Conservation (phyloP, 345 rosid genomes). For the Clarkia xantiana region DNA sequence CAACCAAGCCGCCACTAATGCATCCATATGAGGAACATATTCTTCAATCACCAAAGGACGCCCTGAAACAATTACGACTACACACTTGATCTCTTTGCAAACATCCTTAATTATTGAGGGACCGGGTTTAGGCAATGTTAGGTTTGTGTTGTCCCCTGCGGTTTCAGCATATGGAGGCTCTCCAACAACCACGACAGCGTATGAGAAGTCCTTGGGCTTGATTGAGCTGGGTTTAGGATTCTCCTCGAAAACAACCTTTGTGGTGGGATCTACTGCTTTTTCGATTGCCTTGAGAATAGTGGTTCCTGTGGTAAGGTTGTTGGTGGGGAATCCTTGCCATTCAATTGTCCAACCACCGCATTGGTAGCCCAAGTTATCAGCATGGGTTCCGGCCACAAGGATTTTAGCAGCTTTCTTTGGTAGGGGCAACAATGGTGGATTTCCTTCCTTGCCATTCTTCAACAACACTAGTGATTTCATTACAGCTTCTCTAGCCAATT, state of each 20-base stretch:
- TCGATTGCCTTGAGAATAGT: conserved; percentile 10
- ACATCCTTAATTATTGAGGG: conserved; percentile 44
- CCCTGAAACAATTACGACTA: conserved; percentile 60
- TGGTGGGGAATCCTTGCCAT: conserved; percentile 57
- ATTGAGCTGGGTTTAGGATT: conserved; percentile 44
- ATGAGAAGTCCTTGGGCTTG: conserved; percentile 45
- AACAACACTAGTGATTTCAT: conserved; percentile 68
- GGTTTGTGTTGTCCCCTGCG: conserved; percentile 47
- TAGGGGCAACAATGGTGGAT: conserved; percentile 43
- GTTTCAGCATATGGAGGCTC: conserved; percentile 81
- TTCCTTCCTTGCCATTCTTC: conserved; percentile 41
- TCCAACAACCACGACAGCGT: conserved; percentile 71
- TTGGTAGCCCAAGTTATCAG: conserved; percentile 63
- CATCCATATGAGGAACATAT: conserved; percentile 39
- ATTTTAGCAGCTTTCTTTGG: conserved; percentile 45
- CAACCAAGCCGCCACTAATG: conserved; percentile 87
- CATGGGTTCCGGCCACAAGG: conserved; percentile 72
- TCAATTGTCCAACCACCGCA: conserved; percentile 82
- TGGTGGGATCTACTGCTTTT: conserved; percentile 1
- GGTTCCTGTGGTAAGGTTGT: conserved; percentile 23
- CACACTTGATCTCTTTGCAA: conserved; percentile 54
- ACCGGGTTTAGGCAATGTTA: conserved; percentile 57
- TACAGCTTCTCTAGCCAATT: conserved; percentile 78
- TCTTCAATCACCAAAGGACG: conserved; percentile 70
- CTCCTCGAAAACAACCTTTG: conserved; percentile 25